Conservation (phyloP, 1,284 basidiomycete genomes). For the Takashimella koratensis region DNA sequence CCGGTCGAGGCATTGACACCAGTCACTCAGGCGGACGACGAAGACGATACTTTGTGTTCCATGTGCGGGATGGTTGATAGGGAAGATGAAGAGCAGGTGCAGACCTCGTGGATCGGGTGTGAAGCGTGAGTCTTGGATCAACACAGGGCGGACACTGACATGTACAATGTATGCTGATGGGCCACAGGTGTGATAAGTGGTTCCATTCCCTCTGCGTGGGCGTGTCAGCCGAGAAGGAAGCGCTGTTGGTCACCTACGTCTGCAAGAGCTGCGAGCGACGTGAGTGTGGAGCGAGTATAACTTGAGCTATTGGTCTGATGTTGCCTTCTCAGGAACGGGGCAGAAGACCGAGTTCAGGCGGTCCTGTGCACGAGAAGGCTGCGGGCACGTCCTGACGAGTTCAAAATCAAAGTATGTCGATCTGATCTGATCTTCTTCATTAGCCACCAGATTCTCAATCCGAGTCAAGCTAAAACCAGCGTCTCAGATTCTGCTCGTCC, state of each 20-base stretch:
- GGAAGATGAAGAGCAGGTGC: not conserved
- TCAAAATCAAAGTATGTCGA: conserved; percentile 37
- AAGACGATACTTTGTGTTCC: not conserved
- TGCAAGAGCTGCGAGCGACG: conserved; percentile 40
- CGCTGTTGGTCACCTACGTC: conserved; percentile 41
- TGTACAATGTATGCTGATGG: not conserved
- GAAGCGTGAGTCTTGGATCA: not conserved
- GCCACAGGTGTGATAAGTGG: conserved; percentile 43
- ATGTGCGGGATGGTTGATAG: not conserved
- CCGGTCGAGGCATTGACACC: not conserved
- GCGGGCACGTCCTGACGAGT: conserved; percentile 26
- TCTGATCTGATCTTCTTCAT: not conserved
- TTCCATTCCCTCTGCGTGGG: conserved; percentile 42
- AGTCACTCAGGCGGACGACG: not conserved
- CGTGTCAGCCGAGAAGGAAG: conserved; percentile 32
- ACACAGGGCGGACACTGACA: too few relatives aligned
- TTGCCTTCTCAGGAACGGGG: conserved; percentile 21
- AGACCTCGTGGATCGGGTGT: not conserved
- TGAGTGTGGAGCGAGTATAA: conserved; percentile 12
- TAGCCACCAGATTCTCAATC: too few relatives aligned
- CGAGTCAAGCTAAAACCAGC: too few relatives aligned
- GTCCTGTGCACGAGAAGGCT: conserved; percentile 39
- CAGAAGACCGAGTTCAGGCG: conserved; percentile 33
- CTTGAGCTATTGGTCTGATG: not conserved
- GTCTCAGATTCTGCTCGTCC: conserved; percentile 39